Evolutionary conservation across 176 grass and related monocot species (phyloP), one percentile per base, ranked within the genome.

Genomic region (Alloteropsis semialata): DNA sequence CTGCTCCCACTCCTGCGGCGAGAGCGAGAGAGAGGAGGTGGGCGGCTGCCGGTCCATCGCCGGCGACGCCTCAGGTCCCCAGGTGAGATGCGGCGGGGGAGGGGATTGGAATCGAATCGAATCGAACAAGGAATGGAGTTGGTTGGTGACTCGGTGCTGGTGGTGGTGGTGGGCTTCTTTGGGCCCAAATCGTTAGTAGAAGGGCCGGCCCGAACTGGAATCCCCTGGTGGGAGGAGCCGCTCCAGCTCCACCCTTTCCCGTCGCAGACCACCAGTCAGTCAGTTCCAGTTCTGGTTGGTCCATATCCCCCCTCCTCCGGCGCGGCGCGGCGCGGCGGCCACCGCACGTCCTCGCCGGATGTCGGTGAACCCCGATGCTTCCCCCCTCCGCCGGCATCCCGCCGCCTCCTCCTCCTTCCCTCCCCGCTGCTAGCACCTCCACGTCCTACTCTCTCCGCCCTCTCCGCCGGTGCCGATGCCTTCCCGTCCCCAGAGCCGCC

Each of bases 1-100:
- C 58, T 72, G 62, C 49, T 98, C 95, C 86, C 85, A 94, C 16
- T 98, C 95, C 60, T 82, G 88, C 14, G 84, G 69, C 2, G 95
- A 93, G 65, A 94, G 88, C 64, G 48, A 91, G 69, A 94, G 88
- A 55, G 48, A 37, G 83, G 72, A 55, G 55, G 75, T 13, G 79
- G 74, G 16, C 18, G 75, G 75, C 34, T 48, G 82, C 78, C 89
- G 88, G 22, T 94, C 92, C 92, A 94, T 94, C 71, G 82, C 85
- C 87, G 65, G 58, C 84, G 88, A 16, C 59, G 81, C 25, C 56
- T n/a, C n/a, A n/a, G n/a, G n/a, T n/a, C n/a, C n/a, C n/a, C n/a
- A n/a, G n/a, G 60, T 37, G 22, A 29, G 62, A 77, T 55, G 51
- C 24, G 63, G 50, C 13, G 53, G 74, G 74, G n/a, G 51, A 36